These are phyloP conservation scores for Alisma plantagoaquatica DNA, from an alignment of 106 monocot genomes.

Conservation along the genomic window DNA sequence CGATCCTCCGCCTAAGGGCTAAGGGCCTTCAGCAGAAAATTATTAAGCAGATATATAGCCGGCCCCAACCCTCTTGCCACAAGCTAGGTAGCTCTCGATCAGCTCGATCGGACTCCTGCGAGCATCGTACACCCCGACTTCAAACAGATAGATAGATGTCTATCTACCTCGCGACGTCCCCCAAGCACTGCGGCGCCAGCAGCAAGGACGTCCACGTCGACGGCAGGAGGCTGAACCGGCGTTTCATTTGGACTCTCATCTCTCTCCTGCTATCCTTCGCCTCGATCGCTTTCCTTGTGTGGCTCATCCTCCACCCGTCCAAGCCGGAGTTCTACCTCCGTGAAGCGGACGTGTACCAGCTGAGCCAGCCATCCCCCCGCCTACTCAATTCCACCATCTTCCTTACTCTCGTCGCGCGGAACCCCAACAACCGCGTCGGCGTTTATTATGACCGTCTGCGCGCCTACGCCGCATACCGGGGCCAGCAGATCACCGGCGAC, in stretches of 20 bases:
- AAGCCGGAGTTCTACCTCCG: conserved; percentile 52
- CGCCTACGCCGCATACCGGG: conserved; percentile 35
- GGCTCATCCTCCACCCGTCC: conserved; percentile 48
- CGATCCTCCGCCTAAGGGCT: too few species aligned
- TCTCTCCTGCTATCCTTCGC: conserved; percentile 28
- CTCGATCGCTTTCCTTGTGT: conserved; percentile 34
- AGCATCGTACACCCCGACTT: too few species aligned
- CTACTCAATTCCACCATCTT: conserved; percentile 54
- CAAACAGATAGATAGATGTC: too few species aligned
- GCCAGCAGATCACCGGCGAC: conserved; percentile 48
- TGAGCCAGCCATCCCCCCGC: conserved; percentile 15
- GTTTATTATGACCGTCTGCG: conserved; percentile 49
- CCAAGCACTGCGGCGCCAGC: conserved; percentile 52
- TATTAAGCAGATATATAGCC: too few species aligned
- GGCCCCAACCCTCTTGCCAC: too few species aligned
- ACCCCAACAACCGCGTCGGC: conserved; percentile 54
- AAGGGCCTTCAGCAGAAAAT: too few species aligned
- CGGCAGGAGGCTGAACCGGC: conserved; percentile 34
- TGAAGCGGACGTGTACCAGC: conserved; percentile 31
- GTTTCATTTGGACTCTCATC: conserved; percentile 35
- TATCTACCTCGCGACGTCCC: too few species aligned
- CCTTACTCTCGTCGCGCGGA: conserved; percentile 37
- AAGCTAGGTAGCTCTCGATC: too few species aligned
- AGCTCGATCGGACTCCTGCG: too few species aligned
- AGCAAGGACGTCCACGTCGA: conserved; percentile 17